Evolutionary conservation across 73 alveolate species (phyloP).

Genomic region (Stentor roeselii): DNA sequence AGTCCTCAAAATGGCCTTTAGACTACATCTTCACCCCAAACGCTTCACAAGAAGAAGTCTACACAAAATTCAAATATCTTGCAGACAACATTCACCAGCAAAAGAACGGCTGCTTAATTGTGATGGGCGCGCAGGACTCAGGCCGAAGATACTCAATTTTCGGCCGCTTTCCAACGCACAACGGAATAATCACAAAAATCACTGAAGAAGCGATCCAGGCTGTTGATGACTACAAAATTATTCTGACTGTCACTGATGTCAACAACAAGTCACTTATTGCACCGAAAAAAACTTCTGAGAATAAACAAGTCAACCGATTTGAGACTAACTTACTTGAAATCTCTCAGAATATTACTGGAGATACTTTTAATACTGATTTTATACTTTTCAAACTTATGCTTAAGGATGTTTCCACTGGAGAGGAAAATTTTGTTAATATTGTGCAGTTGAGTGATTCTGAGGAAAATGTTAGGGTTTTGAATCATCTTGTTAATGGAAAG

Average conservation of each 20-base stretch:
- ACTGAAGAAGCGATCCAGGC: neutral
- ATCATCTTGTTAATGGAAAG: neutral
- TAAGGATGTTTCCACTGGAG: neutral
- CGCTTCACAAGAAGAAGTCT: slow-evolving; percentile 63
- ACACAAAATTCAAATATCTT: neutral
- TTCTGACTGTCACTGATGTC: neutral
- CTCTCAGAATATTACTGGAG: neutral
- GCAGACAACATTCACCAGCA: neutral
- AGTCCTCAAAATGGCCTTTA: neutral
- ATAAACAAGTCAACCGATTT: neutral
- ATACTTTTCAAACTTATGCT: neutral
- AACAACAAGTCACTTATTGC: neutral
- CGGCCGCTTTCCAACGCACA: neutral
- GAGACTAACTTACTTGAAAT: neutral
- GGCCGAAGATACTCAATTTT: neutral
- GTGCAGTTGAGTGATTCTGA: neutral
- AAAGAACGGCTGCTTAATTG: neutral
- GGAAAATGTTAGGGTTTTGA: neutral
- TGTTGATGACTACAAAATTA: neutral
- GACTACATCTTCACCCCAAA: slow-evolving; percentile 27
- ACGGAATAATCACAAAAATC: neutral
- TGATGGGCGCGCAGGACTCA: neutral
- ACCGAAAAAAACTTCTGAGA: neutral
- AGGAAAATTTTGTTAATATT: neutral
- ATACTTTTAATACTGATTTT: neutral